phyloP scores from a whole-genome alignment of 1,139 yeast species.

The Blastobotrys buckinghamii region DNA sequence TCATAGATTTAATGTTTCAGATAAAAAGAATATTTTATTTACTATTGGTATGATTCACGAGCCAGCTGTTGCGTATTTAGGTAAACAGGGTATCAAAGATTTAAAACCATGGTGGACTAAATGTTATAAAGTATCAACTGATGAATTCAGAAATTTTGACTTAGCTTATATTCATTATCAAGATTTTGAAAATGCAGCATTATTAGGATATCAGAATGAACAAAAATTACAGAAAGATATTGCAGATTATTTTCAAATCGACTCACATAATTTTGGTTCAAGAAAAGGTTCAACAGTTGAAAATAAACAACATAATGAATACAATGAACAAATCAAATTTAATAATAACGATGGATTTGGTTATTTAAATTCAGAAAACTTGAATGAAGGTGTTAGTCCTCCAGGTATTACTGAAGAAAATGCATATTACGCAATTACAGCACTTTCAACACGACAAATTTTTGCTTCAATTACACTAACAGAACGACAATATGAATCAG shows the following conservation, averaged over 20 bases:
- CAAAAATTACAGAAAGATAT: background rate
- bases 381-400: background rate
- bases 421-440: constrained; percentile 10
- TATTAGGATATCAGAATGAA: background rate
- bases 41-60: constrained; percentile 9
- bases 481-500: background rate
- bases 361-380: background rate
- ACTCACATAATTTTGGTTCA: background rate
- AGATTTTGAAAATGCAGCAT: background rate
- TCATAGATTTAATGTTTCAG: constrained; percentile 2
- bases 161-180: constrained; percentile 6
- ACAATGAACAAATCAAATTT: constrained; percentile 1
- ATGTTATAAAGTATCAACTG: background rate
- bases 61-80: constrained; percentile 4
- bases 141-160: background rate
- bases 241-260: background rate
- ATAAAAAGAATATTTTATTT: background rate
- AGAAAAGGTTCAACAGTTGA: background rate
- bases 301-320: background rate
- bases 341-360: constrained; percentile 5
- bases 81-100: constrained; percentile 1
- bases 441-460: constrained; percentile 7
- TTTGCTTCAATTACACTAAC: constrained; percentile 3
- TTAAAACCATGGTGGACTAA: constrained; percentile 10
- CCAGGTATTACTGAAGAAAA: constrained; percentile 8